Percentiles rank a stretch among this genome's conserved stretches.
Conservation (phyloP, 129 eudicot genomes). For the Rutidosis leptorrhynchoides region DNA sequence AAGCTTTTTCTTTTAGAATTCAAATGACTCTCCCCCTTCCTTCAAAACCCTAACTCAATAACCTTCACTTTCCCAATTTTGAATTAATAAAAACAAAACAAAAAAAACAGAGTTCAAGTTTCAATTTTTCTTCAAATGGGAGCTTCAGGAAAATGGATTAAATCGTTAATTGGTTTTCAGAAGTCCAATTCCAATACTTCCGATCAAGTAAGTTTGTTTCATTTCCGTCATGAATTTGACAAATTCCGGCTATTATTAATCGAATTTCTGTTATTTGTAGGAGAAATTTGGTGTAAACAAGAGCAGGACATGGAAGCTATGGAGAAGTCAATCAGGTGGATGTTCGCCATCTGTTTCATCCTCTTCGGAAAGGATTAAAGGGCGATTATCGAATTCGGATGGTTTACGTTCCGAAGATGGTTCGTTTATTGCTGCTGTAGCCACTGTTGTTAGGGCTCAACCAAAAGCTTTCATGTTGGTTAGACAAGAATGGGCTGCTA, state of each 20-base stretch:
- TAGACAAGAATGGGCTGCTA: constrained; percentile 82
- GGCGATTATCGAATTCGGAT: constrained; percentile 44
- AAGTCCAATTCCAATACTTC: constrained; percentile 33
- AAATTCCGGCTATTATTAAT: background rate
- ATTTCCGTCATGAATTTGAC: background rate
- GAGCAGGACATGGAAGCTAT: constrained; percentile 71
- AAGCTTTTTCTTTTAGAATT: constrained; percentile 43
- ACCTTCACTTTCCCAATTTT: background rate
- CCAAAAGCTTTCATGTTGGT: constrained; percentile 72
- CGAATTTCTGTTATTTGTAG: constrained; percentile 26
- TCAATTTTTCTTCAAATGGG: constrained; percentile 47
- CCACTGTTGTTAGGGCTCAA: constrained; percentile 70
- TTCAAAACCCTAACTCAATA: constrained; percentile 14
- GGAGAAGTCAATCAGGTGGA: constrained; percentile 76
- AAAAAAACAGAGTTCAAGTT: background rate
- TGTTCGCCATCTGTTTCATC: constrained; percentile 14
- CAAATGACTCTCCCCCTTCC: constrained; percentile 43
- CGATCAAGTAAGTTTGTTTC: constrained; percentile 32
- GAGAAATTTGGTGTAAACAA: constrained; percentile 55
- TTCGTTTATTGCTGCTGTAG: constrained; percentile 68
- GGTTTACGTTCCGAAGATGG: constrained; percentile 46
- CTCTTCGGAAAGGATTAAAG: constrained; percentile 37
- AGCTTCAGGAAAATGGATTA: constrained; percentile 79
- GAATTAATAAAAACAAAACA: background rate
- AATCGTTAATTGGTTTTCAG: constrained; percentile 56